phyloP scores from a whole-genome alignment of 306 rosid genomes.

The Vigna trinervia region DNA sequence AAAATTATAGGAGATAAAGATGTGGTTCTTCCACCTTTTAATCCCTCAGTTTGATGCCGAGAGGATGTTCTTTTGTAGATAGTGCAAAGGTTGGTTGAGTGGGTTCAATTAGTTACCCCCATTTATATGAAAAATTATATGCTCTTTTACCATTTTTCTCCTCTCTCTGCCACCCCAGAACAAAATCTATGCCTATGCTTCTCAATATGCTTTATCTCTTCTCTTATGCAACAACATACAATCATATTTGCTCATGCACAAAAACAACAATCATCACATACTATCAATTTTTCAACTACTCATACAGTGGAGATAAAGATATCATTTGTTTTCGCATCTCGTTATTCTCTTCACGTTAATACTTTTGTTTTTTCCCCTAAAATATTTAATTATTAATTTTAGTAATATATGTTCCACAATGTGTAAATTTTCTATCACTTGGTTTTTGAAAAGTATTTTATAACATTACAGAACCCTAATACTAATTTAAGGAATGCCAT shows the following conservation, averaged over 20 bases:
- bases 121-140: conserved; percentile 43
- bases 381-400: too few species aligned
- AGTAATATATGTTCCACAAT: too few species aligned
- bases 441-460: too few species aligned
- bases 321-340: too few species aligned
- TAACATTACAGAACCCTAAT: too few species aligned
- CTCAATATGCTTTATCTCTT: neutral
- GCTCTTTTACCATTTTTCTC: conserved; percentile 34
- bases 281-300: too few species aligned
- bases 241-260: neutral
- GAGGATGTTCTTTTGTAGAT: conserved; percentile 79
- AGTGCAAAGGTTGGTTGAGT: conserved; percentile 54
- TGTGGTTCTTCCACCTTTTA: conserved; percentile 63
- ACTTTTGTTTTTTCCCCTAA: too few species aligned
- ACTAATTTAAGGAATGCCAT: too few species aligned
- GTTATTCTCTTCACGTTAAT: too few species aligned
- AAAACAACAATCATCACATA: neutral
- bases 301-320: too few species aligned
- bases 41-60: conserved; percentile 55
- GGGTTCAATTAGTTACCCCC: conserved; percentile 51
- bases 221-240: neutral
- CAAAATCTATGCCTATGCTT: neutral
- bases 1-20: conserved; percentile 75
- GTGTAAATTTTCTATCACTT: too few species aligned
- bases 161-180: neutral